Conservation (phyloP, 2,329 filamentous ascomycete genomes). For the Colletotrichum costaricense region DNA sequence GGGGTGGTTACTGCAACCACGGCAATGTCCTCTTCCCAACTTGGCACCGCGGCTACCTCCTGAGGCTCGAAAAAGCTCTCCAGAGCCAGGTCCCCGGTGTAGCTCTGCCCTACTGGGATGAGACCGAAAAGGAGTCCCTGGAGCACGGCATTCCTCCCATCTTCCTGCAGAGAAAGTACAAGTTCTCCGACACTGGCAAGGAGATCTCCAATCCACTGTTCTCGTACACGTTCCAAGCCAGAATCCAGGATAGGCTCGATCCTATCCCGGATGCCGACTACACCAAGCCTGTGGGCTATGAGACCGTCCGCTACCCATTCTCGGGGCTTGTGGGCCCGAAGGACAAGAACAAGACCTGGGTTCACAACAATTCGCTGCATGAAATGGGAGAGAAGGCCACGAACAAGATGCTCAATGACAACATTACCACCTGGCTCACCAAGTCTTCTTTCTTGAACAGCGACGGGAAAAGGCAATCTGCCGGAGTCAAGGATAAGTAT, state of each 20-base stretch:
- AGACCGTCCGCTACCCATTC: conserved; percentile 40
- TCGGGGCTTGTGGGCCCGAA: conserved; percentile 40
- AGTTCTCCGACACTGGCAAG: neutral
- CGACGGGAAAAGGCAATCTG: neutral
- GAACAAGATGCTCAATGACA: conserved; percentile 43
- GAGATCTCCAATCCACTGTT: conserved; percentile 37
- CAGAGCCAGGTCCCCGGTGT: conserved; percentile 27
- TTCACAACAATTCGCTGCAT: conserved; percentile 29
- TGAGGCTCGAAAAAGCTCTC: conserved; percentile 39
- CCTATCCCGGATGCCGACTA: conserved; percentile 24
- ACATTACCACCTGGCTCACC: conserved; percentile 35
- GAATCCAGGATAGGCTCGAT: conserved; percentile 29
- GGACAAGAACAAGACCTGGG: neutral
- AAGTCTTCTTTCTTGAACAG: conserved; percentile 7
- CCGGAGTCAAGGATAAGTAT: conserved; percentile 31
- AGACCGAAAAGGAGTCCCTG: conserved; percentile 7
- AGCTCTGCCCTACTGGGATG: conserved; percentile 40
- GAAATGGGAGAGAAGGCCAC: neutral
- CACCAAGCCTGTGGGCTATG: conserved; percentile 37
- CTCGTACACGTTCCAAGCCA: conserved; percentile 38
- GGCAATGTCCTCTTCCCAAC: conserved; percentile 43
- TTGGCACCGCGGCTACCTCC: conserved; percentile 45
- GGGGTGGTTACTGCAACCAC: conserved; percentile 46
- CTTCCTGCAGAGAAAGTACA: neutral
- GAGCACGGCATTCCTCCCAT: neutral